Evolutionary conservation across 331 rosid genomes (phyloP).

Genomic region (Prunus yedoensis): DNA sequence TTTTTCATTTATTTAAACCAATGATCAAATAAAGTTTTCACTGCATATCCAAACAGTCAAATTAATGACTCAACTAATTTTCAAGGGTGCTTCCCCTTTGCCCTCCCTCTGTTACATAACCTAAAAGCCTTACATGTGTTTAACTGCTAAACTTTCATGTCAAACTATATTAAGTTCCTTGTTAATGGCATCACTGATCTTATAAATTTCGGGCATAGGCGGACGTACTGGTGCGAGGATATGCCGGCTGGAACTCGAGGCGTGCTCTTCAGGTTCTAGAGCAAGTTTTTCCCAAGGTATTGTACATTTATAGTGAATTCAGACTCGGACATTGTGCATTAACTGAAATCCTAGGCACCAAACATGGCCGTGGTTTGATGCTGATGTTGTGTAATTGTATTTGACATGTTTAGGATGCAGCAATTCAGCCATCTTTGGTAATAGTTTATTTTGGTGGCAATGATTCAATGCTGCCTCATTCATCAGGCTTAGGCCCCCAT

Average conservation of each 20-base stretch:
- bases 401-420: constrained; percentile 41
- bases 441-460: constrained; percentile 95
- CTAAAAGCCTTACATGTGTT: too few species aligned
- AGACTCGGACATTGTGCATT: not conserved
- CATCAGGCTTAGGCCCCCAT: constrained; percentile 50
- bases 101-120: too few species aligned
- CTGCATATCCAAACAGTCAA: too few species aligned
- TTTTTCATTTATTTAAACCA: too few species aligned
- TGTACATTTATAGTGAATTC: not conserved
- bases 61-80: too few species aligned
- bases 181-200: not conserved
- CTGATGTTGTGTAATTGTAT: constrained; percentile 19
- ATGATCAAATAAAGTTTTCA: too few species aligned
- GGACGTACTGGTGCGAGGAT: constrained; percentile 66
- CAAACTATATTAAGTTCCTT: not conserved
- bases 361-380: not conserved
- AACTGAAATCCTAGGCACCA: too few species aligned
- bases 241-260: constrained; percentile 70
- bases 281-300: constrained; percentile 65
- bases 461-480: constrained; percentile 61
- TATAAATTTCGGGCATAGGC: constrained; percentile 39
- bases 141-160: not conserved
- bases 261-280: constrained; percentile 56
- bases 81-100: too few species aligned
- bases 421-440: constrained; percentile 68